Evolutionary conservation across 2,329 filamentous ascomycete species (phyloP).

Genomic region (Pezicula radicicola): DNA sequence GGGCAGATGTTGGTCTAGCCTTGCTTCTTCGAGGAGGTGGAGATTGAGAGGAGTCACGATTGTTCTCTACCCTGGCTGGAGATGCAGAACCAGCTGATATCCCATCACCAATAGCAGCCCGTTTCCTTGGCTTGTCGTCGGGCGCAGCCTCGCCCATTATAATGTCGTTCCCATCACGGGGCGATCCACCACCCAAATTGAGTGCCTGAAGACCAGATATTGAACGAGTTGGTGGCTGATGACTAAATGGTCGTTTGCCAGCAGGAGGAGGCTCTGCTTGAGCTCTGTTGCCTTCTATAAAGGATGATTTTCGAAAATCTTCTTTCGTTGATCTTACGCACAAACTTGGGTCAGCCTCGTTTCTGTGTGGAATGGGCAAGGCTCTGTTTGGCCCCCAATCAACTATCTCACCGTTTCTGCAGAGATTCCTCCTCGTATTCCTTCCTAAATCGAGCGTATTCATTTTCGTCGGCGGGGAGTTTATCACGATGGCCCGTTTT

Average conservation of each 20-base stretch:
- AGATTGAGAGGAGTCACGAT: constrained; percentile 15
- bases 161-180: constrained; percentile 13
- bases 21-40: constrained; percentile 20
- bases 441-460: constrained; percentile 5
- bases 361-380: background rate
- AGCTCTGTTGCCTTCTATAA: constrained; percentile 11
- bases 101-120: constrained; percentile 22
- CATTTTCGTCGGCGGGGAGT: constrained; percentile 10
- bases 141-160: constrained; percentile 12
- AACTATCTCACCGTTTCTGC: too few relatives aligned
- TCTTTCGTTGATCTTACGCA: constrained; percentile 13
- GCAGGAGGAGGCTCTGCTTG: constrained; percentile 7
- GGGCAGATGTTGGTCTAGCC: constrained; percentile 16
- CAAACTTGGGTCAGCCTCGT: constrained; percentile 11
- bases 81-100: constrained; percentile 23
- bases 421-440: constrained; percentile 10
- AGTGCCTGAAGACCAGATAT: constrained; percentile 16
- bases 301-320: constrained; percentile 9
- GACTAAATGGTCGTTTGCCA: constrained; percentile 12
- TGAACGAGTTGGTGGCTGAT: constrained; percentile 6
- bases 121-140: constrained; percentile 20
- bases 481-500: constrained; percentile 9
- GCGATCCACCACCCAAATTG: constrained; percentile 11
- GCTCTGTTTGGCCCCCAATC: background rate
- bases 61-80: constrained; percentile 5